A percentile compares a stretch with the other conserved stretches of the same genome.
phyloP scores from a whole-genome alignment of 2,329 filamentous ascomycete genomes.

The Calonectria montana region DNA sequence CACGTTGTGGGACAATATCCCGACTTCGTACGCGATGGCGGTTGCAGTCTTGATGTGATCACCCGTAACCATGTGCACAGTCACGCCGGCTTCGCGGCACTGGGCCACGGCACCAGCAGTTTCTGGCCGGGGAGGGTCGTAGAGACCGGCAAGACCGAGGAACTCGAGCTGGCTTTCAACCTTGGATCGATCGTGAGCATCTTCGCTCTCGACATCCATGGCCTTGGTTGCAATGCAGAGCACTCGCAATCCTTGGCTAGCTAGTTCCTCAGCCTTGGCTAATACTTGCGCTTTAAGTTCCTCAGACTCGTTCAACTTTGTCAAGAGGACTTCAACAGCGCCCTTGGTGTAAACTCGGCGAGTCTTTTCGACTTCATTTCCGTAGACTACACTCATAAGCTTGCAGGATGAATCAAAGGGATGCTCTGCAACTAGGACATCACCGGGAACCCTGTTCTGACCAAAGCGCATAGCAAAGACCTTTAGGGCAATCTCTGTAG shows the following conservation, averaged over 20 bases:
- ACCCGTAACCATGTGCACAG: slow-evolving; percentile 77
- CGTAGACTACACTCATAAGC: slow-evolving; percentile 79
- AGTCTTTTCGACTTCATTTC: slow-evolving; percentile 46
- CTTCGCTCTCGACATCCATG: slow-evolving; percentile 50
- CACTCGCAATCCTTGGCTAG: slow-evolving; percentile 73
- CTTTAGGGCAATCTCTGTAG: slow-evolving; percentile 80
- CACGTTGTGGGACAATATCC: slow-evolving; percentile 61
- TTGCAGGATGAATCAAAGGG: slow-evolving; percentile 81
- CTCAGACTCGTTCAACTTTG: slow-evolving; percentile 61
- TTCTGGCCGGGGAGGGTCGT: slow-evolving; percentile 77
- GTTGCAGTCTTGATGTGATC: slow-evolving; percentile 76
- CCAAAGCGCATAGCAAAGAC: slow-evolving; percentile 78
- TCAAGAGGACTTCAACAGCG: slow-evolving; percentile 67
- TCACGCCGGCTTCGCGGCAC: slow-evolving; percentile 71
- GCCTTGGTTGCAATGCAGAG: slow-evolving; percentile 71
- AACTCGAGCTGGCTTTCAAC: slow-evolving; percentile 71
- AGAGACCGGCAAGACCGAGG: slow-evolving; percentile 77
- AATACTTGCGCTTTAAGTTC: slow-evolving; percentile 59
- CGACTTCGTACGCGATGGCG: slow-evolving; percentile 73
- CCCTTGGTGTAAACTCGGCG: slow-evolving; percentile 67
- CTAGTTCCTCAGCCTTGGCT: slow-evolving; percentile 66
- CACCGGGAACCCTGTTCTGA: slow-evolving; percentile 58
- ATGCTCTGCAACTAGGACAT: slow-evolving; percentile 70
- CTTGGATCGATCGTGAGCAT: slow-evolving; percentile 59
- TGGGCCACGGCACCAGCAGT: slow-evolving; percentile 69